These are phyloP conservation scores for Sungouiella thailandica DNA, from an alignment of 805 yeast species.

Conservation along the genomic window DNA sequence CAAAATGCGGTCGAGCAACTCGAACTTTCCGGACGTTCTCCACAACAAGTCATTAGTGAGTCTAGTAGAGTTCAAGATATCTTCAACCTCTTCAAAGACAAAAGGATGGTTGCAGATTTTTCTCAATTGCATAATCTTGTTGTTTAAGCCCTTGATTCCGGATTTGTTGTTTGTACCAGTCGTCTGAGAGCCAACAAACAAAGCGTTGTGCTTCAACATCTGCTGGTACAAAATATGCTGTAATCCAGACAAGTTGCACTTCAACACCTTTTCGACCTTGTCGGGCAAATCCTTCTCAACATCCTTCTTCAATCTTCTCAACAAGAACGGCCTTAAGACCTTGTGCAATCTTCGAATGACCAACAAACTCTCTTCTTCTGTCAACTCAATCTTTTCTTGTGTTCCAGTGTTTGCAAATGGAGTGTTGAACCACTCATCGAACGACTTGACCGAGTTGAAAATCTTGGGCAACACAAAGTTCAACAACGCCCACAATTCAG, in stretches of 20 bases:
- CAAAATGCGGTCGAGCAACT: conserved; percentile 65
- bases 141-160: conserved; percentile 73
- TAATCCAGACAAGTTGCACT: conserved; percentile 70
- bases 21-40: conserved; percentile 79
- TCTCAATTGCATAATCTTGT: conserved; percentile 79
- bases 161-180: conserved; percentile 48
- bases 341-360: conserved; percentile 82
- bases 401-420: conserved; percentile 83
- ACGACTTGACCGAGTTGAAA: conserved; percentile 79
- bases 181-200: conserved; percentile 60
- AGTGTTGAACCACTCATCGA: conserved; percentile 87
- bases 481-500: conserved; percentile 80
- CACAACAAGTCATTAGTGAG: conserved; percentile 64
- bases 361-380: conserved; percentile 82
- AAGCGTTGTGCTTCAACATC: conserved; percentile 66
- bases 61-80: conserved; percentile 57
- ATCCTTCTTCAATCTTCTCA: conserved; percentile 81
- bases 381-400: conserved; percentile 73
- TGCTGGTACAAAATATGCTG: conserved; percentile 70
- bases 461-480: conserved; percentile 80
- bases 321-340: conserved; percentile 77
- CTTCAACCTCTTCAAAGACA: conserved; percentile 79
- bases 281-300: conserved; percentile 85
- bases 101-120: conserved; percentile 86
- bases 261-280: conserved; percentile 76